Base-by-base conservation (phyloP, 192 early-diverging fungal genomes). In the Phycomyces nitens region DNA sequence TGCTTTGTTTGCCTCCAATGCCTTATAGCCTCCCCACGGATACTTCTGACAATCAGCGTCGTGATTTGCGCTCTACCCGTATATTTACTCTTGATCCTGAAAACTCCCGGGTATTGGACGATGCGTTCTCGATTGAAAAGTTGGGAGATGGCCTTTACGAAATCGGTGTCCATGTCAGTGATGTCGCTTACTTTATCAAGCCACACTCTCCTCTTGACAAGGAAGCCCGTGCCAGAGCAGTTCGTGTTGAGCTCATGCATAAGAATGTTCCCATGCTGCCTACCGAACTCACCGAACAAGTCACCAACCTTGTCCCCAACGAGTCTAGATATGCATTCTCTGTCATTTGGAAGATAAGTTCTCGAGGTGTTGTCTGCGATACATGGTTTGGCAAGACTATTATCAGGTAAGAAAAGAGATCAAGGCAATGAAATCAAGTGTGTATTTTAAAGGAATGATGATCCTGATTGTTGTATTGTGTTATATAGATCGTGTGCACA, bases 211-310 rank as follows among this genome's bases (percentile, higher is more conserved):
- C 94, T 2, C 91, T 99, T 84, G 97, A 99, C 70, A 70, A 85
- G 51, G 97, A 99, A 68, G 97, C 97, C 1, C 86, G 90, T 23
- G 76, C 88, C 8, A 84, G 97, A 62, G 93, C 91, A 6, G 97
- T 94, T 1, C 94, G 93, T 5, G 95, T 97, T 18, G 95, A 97
- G 69, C 77, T 99, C 52, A 89, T 97, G 16, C 94, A 99, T 70
- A 92, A 90, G 64, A 83, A 89, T 22, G 95, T 98, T 57, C 96
- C 97, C 52, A 97, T 99, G 95, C 73, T 99, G 18, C 97, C 97
- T 12, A 69, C 79, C 49, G 70, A 93, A 27, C 80, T 99, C 34
- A 94, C 93, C 42, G 94, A 94, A 59, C 93, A 97, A 70, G 75
- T 98, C 29, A 97, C 95, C 76, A 96, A 93, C 55, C 85, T 99